Evolutionary conservation across 768 basidiomycete genomes (phyloP).

Genomic region (Leccinum subtestaceum): DNA sequence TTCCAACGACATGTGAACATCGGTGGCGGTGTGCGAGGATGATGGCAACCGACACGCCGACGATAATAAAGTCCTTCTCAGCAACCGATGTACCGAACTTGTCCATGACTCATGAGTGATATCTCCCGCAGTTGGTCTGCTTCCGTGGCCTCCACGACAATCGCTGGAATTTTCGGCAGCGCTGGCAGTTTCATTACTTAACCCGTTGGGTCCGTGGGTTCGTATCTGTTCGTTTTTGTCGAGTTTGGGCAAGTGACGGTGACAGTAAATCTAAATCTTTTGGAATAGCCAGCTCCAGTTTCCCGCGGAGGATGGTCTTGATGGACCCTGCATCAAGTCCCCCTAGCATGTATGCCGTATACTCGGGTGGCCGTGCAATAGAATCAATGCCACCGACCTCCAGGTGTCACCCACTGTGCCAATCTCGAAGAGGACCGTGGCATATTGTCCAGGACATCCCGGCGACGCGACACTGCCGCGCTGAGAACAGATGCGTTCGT

Average conservation of each 20-base stretch:
- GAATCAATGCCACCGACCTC: not conserved
- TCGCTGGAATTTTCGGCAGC: constrained; percentile 4
- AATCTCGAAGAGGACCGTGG: not conserved
- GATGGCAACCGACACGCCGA: not conserved
- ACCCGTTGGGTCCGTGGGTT: not conserved
- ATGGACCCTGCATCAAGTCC: not conserved
- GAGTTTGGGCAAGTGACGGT: constrained; percentile 2
- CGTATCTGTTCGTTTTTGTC: not conserved
- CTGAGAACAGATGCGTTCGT: not conserved
- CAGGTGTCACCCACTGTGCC: not conserved
- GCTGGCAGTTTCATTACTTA: constrained; percentile 8
- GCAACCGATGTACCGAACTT: not conserved
- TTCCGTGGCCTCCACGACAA: constrained; percentile 1
- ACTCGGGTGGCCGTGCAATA: not conserved
- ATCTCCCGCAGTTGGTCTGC: not conserved
- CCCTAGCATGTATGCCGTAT: not conserved
- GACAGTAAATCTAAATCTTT: not conserved
- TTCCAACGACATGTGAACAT: constrained; percentile 3
- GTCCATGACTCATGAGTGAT: not conserved
- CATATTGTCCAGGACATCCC: not conserved
- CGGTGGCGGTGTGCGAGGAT: constrained; percentile 1
- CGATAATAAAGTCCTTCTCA: not conserved
- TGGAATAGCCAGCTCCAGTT: not conserved
- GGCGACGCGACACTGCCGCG: not conserved
- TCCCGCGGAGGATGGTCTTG: not conserved